A percentile compares a stretch with the other conserved stretches of the same genome.
These are phyloP conservation scores for Sporisorium sorghi DNA, from an alignment of 1,284 basidiomycete genomes.

Conservation along the genomic window DNA sequence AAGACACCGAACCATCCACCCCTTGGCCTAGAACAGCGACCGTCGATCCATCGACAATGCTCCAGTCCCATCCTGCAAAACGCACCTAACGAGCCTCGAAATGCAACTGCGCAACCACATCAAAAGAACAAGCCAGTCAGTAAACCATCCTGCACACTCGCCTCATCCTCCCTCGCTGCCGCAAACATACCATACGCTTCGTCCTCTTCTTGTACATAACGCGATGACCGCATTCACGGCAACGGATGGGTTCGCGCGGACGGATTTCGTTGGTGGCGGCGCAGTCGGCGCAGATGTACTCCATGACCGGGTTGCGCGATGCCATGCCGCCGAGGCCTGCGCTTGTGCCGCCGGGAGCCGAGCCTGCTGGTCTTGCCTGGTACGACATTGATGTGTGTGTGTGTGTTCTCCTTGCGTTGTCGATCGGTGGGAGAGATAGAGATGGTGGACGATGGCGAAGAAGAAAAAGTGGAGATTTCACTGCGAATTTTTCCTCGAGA, in stretches of 20 bases:
- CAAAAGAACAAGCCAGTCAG: background rate
- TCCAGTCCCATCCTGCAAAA: background rate
- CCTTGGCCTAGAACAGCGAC: too few species aligned
- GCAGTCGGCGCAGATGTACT: slow-evolving; percentile 95
- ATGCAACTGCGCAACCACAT: slow-evolving; percentile 37
- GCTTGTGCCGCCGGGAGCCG: slow-evolving; percentile 35
- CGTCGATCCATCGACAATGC: background rate
- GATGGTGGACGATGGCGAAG: slow-evolving; percentile 4
- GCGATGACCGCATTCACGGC: slow-evolving; percentile 95
- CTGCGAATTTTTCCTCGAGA: slow-evolving; percentile 22
- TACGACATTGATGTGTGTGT: slow-evolving; percentile 30
- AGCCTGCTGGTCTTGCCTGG: slow-evolving; percentile 51
- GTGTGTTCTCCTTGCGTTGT: background rate
- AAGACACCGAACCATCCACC: too few species aligned
- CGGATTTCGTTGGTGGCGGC: slow-evolving; percentile 92
- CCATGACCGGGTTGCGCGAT: slow-evolving; percentile 56
- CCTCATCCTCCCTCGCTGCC: too few species aligned
- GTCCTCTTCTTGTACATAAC: slow-evolving; percentile 99
- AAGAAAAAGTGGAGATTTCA: slow-evolving; percentile 34
- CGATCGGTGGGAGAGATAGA: background rate
- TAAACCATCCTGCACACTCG: background rate
- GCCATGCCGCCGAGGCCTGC: slow-evolving; percentile 38
- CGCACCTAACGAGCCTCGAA: slow-evolving; percentile 46
- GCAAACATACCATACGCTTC: slow-evolving; percentile 82
- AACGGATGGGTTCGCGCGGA: slow-evolving; percentile 93